phyloP scores from a whole-genome alignment of 768 basidiomycete species.

The Fomitopsis serialis region DNA sequence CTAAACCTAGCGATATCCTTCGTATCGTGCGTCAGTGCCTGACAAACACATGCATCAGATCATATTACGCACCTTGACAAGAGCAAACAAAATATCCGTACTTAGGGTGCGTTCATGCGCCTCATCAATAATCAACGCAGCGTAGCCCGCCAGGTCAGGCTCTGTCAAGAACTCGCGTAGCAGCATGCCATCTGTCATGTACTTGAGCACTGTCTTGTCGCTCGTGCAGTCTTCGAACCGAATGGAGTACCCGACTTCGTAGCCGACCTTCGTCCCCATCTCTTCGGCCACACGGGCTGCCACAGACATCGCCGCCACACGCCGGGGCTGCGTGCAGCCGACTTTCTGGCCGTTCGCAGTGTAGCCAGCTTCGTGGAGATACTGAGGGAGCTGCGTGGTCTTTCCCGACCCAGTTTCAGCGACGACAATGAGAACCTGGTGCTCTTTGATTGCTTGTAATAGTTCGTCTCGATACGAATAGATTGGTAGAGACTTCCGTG shows the following conservation, averaged over 20 bases:
- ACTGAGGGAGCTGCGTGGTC: slow-evolving; percentile 97
- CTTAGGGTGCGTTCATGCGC: slow-evolving; percentile 97
- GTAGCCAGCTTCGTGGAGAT: slow-evolving; percentile 96
- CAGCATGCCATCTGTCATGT: slow-evolving; percentile 99
- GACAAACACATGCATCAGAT: slow-evolving; percentile 19
- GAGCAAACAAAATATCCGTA: slow-evolving; percentile 97
- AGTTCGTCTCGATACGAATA: slow-evolving; percentile 85
- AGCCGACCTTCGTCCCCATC: slow-evolving; percentile 95
- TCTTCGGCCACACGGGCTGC: slow-evolving; percentile 99
- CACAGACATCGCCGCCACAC: slow-evolving; percentile 98
- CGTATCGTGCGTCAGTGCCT: slow-evolving; percentile 6
- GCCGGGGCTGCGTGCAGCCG: slow-evolving; percentile 96
- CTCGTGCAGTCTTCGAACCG: slow-evolving; percentile 99
- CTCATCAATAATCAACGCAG: slow-evolving; percentile 95
- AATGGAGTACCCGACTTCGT: slow-evolving; percentile 99
- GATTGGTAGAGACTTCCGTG: slow-evolving; percentile 90
- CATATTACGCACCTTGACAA: slow-evolving; percentile 81
- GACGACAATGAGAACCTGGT: slow-evolving; percentile 95
- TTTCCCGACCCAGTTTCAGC: slow-evolving; percentile 99
- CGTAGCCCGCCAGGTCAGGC: slow-evolving; percentile 92
- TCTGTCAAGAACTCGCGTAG: slow-evolving; percentile 96
- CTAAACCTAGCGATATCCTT: slow-evolving; percentile 96
- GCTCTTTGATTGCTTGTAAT: slow-evolving; percentile 81
- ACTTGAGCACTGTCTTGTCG: slow-evolving; percentile 97
- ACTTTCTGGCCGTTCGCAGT: slow-evolving; percentile 83